A percentile compares a stretch with the other conserved stretches of the same genome.
Conservation (phyloP, 768 basidiomycete genomes). For the Tulasnella sp. region DNA sequence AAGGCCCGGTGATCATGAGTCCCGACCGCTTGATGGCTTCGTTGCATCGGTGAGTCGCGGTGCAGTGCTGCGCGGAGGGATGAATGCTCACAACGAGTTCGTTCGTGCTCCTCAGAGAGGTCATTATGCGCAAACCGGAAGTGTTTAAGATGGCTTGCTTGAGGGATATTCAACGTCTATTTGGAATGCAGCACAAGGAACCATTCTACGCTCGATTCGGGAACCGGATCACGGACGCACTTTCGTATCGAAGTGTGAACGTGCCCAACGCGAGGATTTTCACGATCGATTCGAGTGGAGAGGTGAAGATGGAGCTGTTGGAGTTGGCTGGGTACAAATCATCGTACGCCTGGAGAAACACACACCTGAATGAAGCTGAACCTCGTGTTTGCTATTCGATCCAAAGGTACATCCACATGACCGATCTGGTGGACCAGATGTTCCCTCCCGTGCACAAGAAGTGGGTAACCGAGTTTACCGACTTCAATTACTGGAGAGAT, state of each 20-base stretch:
- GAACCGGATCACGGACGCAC: background rate
- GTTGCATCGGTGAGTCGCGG: too few species aligned
- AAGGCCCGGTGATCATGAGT: too few species aligned
- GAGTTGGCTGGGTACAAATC: background rate
- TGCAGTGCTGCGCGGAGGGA: too few species aligned
- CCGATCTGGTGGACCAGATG: conserved; percentile 98
- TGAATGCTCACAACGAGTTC: background rate
- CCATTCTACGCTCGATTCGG: background rate
- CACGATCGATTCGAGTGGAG: background rate
- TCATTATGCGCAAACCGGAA: background rate
- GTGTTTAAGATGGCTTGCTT: background rate
- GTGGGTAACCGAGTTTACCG: conserved; percentile 88
- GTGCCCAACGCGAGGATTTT: background rate
- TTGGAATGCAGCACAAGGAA: background rate
- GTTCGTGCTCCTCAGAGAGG: background rate
- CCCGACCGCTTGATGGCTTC: too few species aligned
- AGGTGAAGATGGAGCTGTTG: background rate
- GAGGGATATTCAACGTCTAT: background rate
- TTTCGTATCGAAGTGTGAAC: background rate
- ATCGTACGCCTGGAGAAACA: too few species aligned
- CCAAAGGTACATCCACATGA: conserved; percentile 93
- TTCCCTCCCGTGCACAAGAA: conserved; percentile 95
- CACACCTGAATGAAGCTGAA: too few species aligned
- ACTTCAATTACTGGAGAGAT: conserved; percentile 94
- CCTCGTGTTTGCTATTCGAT: background rate